Evolutionary conservation across 371 early-diverging fungal species (phyloP).

Genomic region (Mucor irregularis): DNA sequence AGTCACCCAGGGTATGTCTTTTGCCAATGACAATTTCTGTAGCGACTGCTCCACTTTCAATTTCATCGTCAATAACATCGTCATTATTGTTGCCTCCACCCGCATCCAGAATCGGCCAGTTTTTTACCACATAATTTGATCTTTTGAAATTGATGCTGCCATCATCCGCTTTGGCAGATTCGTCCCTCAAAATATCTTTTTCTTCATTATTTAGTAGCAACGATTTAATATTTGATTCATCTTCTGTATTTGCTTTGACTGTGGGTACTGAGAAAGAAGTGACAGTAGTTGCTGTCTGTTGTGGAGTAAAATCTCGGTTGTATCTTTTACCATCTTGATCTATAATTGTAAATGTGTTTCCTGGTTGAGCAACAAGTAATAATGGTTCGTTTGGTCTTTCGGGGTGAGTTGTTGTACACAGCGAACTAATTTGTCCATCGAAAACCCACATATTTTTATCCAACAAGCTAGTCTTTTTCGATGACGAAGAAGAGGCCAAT

Average conservation of each 20-base stretch:
- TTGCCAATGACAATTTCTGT: conserved; percentile 62
- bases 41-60: conserved; percentile 48
- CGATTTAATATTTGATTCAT: not conserved
- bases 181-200: not conserved
- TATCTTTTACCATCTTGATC: conserved; percentile 57
- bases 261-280: not conserved
- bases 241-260: not conserved
- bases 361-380: conserved; percentile 62
- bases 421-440: conserved; percentile 58
- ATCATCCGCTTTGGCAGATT: conserved; percentile 1
- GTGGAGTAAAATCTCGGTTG: conserved; percentile 50
- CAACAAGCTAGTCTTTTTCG: conserved; percentile 25
- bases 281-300: conserved; percentile 15
- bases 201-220: not conserved
- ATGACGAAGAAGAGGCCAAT: not conserved
- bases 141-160: conserved; percentile 24
- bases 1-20: conserved; percentile 27
- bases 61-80: conserved; percentile 31
- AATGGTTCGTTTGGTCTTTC: conserved; percentile 45
- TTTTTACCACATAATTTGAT: conserved; percentile 41
- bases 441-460: conserved; percentile 63
- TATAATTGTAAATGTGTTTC: conserved; percentile 61
- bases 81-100: conserved; percentile 29
- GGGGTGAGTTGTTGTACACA: conserved; percentile 42
- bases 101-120: conserved; percentile 39